phyloP scores from a whole-genome alignment of 148 eudicot species.

The Heliosperma pusillum region DNA sequence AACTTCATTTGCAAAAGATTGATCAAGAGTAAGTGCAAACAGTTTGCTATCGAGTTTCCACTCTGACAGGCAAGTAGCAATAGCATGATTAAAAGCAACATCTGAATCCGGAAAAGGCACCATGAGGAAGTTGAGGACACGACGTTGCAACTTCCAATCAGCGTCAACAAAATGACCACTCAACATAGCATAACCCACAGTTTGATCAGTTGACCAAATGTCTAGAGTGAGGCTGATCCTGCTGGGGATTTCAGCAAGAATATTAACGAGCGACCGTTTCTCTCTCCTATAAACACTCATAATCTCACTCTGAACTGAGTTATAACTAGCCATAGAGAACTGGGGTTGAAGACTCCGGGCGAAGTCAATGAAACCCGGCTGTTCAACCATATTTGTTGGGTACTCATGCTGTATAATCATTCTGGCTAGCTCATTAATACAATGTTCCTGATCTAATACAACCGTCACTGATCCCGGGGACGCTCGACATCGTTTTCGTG shows the following conservation, averaged over 20 bases:
- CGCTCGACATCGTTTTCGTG: slow-evolving; percentile 58
- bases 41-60: slow-evolving; percentile 70
- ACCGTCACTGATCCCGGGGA: slow-evolving; percentile 36
- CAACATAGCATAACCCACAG: slow-evolving; percentile 48
- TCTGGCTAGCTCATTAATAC: slow-evolving; percentile 56
- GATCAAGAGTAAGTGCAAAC: slow-evolving; percentile 67
- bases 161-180: slow-evolving; percentile 59
- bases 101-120: slow-evolving; percentile 72
- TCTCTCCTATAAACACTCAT: slow-evolving; percentile 41
- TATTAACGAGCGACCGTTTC: slow-evolving; percentile 42
- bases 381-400: slow-evolving; percentile 64
- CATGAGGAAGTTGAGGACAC: slow-evolving; percentile 58
- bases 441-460: slow-evolving; percentile 45
- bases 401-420: slow-evolving; percentile 72
- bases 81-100: slow-evolving; percentile 55
- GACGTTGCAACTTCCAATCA: slow-evolving; percentile 62
- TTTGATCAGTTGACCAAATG: slow-evolving; percentile 67
- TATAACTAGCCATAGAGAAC: slow-evolving; percentile 23
- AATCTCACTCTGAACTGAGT: slow-evolving; percentile 28
- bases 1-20: slow-evolving; percentile 48
- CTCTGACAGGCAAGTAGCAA: slow-evolving; percentile 56
- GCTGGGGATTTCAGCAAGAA: slow-evolving; percentile 50
- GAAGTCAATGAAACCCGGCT: slow-evolving; percentile 30
- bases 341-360: slow-evolving; percentile 28
- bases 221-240: slow-evolving; percentile 64